Evolutionary conservation across 106 monocot species (phyloP), one percentile per base, ranked within the genome.

Genomic region (Phalaenopsis equestris): DNA sequence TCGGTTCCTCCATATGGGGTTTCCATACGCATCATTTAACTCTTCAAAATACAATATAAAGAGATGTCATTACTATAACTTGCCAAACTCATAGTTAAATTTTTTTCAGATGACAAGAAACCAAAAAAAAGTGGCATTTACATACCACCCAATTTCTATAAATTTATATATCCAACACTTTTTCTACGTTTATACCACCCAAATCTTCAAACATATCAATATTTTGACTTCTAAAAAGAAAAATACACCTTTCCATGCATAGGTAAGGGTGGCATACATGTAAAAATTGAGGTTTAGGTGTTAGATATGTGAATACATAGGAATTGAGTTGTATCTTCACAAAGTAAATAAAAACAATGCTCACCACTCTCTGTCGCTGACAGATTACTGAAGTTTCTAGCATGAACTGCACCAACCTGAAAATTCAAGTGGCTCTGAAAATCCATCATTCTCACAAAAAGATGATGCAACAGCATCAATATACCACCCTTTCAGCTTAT

Each of bases 1-100:
- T 92, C 96, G 87, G 76, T 90, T 90, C 82, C 89, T 96, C 96
- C 96, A 96, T 74, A 96, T 84, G 64, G 93, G 91, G 77, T 96
- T 93, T 55, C 96, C 88, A 73, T 80, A 84, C 80, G 87, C 94
- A 75, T 79, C 75, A 87, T 88, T 84, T 76, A 83, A 42, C 79
- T 96, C 93, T 96, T 84, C 73, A 86, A 81, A 85, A 76, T 24
- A 39, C 73, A 39, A 56, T 81, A 14, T 23, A 78, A 56, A 18
- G 17, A 52, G 30, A 47, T 11, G 4, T 49, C 4, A 76, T 49
- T 48, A 24, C 23, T 76, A 3, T 2, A 21, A 47, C 1, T 45
- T 45, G 11, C 1, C 16, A 19, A 74, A 8, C 42, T 74, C 8
- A 17, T 8, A n/a, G 38, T 12, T 36, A 37, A 68, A 68, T 21